A percentile compares a stretch with the other conserved stretches of the same genome.
These are phyloP conservation scores for Coemansia sp. DNA, from an alignment of 192 early-diverging fungal genomes.

Conservation along the genomic window DNA sequence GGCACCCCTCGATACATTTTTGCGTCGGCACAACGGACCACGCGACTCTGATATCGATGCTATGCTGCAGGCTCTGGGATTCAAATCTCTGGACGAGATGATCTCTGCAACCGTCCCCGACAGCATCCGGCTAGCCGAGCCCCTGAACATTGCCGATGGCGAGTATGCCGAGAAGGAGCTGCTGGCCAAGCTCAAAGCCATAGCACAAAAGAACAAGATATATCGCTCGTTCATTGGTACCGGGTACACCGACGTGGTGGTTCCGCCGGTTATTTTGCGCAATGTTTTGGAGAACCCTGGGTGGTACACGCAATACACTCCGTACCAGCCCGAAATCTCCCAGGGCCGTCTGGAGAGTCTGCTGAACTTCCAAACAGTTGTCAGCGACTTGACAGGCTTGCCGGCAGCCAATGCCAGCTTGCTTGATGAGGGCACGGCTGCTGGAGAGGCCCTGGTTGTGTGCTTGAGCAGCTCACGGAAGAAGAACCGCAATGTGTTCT, in stretches of 20 bases:
- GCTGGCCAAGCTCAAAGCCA: slow-evolving; percentile 74
- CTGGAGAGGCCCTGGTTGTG: slow-evolving; percentile 96
- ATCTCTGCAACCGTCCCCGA: slow-evolving; percentile 79
- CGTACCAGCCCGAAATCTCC: slow-evolving; percentile 99
- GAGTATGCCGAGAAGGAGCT: slow-evolving; percentile 81
- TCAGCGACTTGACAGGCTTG: slow-evolving; percentile 93
- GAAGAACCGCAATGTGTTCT: slow-evolving; percentile 82
- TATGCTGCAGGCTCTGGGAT: slow-evolving; percentile 83
- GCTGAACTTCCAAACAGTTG: slow-evolving; percentile 97
- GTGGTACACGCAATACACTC: slow-evolving; percentile 99
- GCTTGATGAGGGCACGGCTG: slow-evolving; percentile 98
- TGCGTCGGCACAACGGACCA: slow-evolving; percentile 87
- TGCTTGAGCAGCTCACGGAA: slow-evolving; percentile 67
- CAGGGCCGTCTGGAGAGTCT: slow-evolving; percentile 97
- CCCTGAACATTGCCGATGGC: slow-evolving; percentile 72
- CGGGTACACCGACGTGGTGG: slow-evolving; percentile 89
- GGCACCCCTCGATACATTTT: slow-evolving; percentile 67
- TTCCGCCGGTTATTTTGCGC: slow-evolving; percentile 92
- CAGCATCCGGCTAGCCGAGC: slow-evolving; percentile 69
- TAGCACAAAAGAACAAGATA: slow-evolving; percentile 90
- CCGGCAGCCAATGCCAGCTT: slow-evolving; percentile 96
- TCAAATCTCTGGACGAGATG: slow-evolving; percentile 78
- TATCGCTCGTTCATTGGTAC: slow-evolving; percentile 92
- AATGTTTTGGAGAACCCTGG: slow-evolving; percentile 98
- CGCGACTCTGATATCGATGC: slow-evolving; percentile 65